Evolutionary conservation across 1,139 yeast species (phyloP).

Genomic region (Pneumocystis canis): DNA sequence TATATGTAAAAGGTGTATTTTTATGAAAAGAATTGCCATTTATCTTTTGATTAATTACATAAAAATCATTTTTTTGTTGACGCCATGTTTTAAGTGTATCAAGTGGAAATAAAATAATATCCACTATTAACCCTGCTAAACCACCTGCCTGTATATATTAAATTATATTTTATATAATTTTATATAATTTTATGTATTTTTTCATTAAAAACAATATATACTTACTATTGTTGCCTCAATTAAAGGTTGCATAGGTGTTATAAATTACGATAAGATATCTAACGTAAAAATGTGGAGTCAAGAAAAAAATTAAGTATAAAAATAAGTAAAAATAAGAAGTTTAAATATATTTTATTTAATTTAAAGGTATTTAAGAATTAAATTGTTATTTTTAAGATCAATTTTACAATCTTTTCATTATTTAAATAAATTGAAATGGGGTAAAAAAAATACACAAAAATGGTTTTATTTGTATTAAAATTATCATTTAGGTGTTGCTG

Average conservation of each 20-base stretch:
- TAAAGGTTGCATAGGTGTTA: background rate
- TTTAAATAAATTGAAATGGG: background rate
- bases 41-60: background rate
- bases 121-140: conserved; percentile 92
- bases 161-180: conserved; percentile 24
- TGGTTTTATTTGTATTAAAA: background rate
- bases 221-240: background rate
- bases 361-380: background rate
- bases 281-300: background rate
- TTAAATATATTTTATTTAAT: background rate
- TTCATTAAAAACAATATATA: background rate
- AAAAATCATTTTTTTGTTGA: conserved; percentile 92
- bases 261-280: background rate
- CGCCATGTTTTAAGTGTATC: conserved; percentile 87
- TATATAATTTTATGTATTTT: background rate
- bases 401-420: background rate
- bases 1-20: background rate
- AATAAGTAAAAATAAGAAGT: background rate
- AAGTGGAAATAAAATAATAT: conserved; percentile 84
- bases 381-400: background rate
- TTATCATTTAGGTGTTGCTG: background rate
- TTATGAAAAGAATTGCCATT: background rate
- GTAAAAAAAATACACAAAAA: background rate
- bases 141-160: conserved; percentile 44
- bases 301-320: background rate